Percentiles rank a stretch among this genome's conserved stretches.
These are phyloP conservation scores for Fagopyrum esculentum DNA, from an alignment of 148 eudicot genomes.

Conservation along the genomic window DNA sequence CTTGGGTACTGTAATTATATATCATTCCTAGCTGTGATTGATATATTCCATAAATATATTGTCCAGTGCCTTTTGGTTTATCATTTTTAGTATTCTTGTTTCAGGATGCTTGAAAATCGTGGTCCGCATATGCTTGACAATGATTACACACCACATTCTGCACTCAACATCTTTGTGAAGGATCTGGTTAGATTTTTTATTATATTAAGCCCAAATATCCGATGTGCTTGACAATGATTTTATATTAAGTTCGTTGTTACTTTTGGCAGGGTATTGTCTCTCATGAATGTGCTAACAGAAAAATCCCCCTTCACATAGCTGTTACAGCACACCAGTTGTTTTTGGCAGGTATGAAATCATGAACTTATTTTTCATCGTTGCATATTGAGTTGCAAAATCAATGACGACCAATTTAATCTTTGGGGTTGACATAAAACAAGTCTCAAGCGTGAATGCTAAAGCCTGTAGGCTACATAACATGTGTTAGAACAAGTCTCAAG, in stretches of 20 bases:
- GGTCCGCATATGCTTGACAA: constrained; percentile 95
- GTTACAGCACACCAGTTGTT: constrained; percentile 87
- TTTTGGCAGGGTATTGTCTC: constrained; percentile 81
- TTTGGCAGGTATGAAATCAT: constrained; percentile 54
- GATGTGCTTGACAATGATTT: not conserved
- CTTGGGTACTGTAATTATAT: not conserved
- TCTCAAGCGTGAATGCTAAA: not conserved
- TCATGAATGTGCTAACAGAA: constrained; percentile 74
- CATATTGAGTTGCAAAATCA: not conserved
- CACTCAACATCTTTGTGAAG: constrained; percentile 98
- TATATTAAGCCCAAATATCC: not conserved
- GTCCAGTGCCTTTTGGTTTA: not conserved
- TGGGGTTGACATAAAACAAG: not conserved
- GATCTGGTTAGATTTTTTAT: constrained; percentile 71
- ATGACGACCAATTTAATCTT: not conserved
- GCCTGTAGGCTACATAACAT: not conserved
- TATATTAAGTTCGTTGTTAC: not conserved
- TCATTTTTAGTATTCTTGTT: constrained; percentile 11
- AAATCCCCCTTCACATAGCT: constrained; percentile 82
- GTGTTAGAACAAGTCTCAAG: not conserved
- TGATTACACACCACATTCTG: constrained; percentile 91
- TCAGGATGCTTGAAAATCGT: constrained; percentile 99
- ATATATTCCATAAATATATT: not conserved
- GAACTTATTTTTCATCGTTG: constrained; percentile 1
- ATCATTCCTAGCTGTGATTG: not conserved